Conservation (phyloP, 768 basidiomycete species). For the Podaxis sp. region DNA sequence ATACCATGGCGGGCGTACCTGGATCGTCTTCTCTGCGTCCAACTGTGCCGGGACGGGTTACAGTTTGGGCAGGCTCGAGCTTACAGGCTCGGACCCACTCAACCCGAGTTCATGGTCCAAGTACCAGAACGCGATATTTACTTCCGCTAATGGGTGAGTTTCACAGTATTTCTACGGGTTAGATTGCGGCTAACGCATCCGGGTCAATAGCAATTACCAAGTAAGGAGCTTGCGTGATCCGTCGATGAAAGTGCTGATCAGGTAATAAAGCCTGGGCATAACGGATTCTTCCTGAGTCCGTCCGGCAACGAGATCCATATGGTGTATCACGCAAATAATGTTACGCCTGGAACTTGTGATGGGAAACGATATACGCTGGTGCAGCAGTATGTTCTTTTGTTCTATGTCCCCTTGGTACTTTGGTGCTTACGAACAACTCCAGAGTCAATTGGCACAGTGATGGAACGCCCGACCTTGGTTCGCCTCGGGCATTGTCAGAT, state of each 20-base stretch:
- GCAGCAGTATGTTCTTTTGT: conserved; percentile 19
- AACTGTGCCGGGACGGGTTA: conserved; percentile 27
- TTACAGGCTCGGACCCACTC: conserved; percentile 32
- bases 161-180: background rate
- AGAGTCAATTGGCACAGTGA: conserved; percentile 25
- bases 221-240: background rate
- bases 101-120: conserved; percentile 32
- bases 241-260: background rate
- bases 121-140: conserved; percentile 28
- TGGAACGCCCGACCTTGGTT: conserved; percentile 23
- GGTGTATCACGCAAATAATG: conserved; percentile 18
- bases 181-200: background rate
- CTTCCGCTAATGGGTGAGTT: conserved; percentile 26
- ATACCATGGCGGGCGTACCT: conserved; percentile 31
- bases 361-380: conserved; percentile 27
- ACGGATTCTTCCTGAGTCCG: conserved; percentile 34
- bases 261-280: conserved; percentile 32
- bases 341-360: conserved; percentile 25
- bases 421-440: background rate
- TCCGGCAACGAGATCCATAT: conserved; percentile 25
- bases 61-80: conserved; percentile 30
- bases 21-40: conserved; percentile 30
- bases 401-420: background rate
- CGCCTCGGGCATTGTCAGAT: conserved; percentile 18
- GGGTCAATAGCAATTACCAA: background rate